These are phyloP conservation scores for Phytopythium delawarense DNA, from an alignment of 352 stramenopile species.

Conservation along the genomic window DNA sequence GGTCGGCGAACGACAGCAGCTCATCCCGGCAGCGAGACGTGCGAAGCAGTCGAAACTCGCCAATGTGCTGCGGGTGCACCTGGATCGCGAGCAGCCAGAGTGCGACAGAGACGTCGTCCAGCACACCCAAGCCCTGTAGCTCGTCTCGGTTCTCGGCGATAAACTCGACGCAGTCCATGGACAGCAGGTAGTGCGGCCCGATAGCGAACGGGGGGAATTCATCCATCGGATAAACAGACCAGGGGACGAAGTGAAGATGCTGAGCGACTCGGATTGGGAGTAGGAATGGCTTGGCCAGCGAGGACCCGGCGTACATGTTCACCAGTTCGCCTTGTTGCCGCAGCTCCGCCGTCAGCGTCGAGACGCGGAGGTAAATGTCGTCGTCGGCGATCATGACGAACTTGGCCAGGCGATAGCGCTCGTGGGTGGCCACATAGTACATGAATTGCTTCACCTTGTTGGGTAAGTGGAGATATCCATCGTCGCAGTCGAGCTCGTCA, in stretches of 20 bases:
- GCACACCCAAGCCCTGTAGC: conserved; percentile 26
- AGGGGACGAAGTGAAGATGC: conserved; percentile 28
- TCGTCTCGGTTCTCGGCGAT: conserved; percentile 33
- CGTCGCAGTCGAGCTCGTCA: conserved; percentile 38
- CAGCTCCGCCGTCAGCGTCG: conserved; percentile 13
- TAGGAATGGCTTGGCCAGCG: conserved; percentile 13
- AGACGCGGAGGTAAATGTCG: conserved; percentile 45
- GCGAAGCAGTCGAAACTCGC: conserved; percentile 14
- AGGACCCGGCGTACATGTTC: conserved; percentile 19
- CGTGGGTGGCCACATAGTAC: conserved; percentile 18
- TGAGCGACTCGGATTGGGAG: conserved; percentile 22
- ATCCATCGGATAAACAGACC: conserved; percentile 26
- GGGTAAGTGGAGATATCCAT: conserved; percentile 44
- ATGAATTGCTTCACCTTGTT: conserved; percentile 62
- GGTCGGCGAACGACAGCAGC: conserved; percentile 27
- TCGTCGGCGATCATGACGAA: conserved; percentile 60
- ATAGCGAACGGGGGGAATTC: conserved; percentile 33
- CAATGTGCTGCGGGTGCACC: conserved; percentile 27
- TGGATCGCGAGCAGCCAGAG: conserved; percentile 53
- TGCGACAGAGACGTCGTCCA: conserved; percentile 63
- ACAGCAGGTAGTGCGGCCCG: conserved; percentile 47
- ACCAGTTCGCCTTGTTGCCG: conserved; percentile 15
- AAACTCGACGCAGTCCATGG: conserved; percentile 37
- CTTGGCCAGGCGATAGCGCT: conserved; percentile 13
- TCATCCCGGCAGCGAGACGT: conserved; percentile 13